Conservation (phyloP, 1,284 basidiomycete genomes). For the Golubevia sp. region DNA sequence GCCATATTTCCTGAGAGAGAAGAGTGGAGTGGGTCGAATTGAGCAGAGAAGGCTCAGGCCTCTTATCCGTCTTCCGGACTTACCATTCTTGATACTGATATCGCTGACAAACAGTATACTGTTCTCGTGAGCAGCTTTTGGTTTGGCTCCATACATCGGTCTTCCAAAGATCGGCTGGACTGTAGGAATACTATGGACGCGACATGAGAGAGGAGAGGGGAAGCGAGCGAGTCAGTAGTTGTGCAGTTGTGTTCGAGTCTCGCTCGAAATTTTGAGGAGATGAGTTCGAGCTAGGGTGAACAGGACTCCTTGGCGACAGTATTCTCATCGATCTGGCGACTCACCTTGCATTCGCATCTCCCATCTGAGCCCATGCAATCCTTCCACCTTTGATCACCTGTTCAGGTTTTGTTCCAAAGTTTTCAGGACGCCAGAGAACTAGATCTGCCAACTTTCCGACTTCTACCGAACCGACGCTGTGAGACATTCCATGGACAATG, state of each 20-base stretch:
- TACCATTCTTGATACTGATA: slow-evolving; percentile 71
- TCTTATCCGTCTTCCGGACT: slow-evolving; percentile 20
- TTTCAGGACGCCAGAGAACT: slow-evolving; percentile 89
- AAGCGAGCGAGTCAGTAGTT: too few species aligned
- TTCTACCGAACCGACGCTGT: slow-evolving; percentile 82
- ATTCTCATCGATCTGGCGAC: too few species aligned
- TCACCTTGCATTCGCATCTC: slow-evolving; percentile 76
- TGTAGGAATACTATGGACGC: slow-evolving; percentile 82
- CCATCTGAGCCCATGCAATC: slow-evolving; percentile 88
- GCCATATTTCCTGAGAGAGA: slow-evolving; percentile 66
- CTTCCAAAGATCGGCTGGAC: slow-evolving; percentile 84
- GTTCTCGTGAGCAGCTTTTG: slow-evolving; percentile 76
- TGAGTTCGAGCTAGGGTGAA: too few species aligned
- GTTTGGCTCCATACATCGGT: slow-evolving; percentile 85
- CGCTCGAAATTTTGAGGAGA: too few species aligned
- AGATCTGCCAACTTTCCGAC: slow-evolving; percentile 87
- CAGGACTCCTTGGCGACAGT: too few species aligned
- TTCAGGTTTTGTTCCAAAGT: slow-evolving; percentile 89
- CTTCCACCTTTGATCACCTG: slow-evolving; percentile 93
- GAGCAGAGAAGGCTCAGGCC: too few species aligned
- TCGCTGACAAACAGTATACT: slow-evolving; percentile 85
- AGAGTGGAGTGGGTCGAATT: background rate
- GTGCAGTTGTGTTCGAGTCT: too few species aligned
- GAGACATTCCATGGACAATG: slow-evolving; percentile 88
- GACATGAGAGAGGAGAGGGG: too few species aligned